Percentiles rank a stretch among this genome's conserved stretches.
Conservation (phyloP, 2,329 filamentous ascomycete genomes). For the Beauveria asiatica region DNA sequence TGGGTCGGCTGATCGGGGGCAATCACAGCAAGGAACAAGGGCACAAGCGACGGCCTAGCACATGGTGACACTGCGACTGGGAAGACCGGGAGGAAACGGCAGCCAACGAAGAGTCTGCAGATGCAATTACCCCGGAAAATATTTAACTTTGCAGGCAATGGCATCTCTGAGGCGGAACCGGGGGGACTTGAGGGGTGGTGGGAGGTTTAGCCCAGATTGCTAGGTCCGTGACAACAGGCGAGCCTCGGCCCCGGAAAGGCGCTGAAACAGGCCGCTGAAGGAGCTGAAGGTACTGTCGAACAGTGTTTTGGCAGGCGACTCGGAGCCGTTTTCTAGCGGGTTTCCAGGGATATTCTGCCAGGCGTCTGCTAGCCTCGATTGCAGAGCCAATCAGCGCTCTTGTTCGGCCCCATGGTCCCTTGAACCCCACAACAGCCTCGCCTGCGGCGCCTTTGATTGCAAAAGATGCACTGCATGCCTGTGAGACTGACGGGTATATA, state of each 20-base stretch:
- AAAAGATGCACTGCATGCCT: not conserved
- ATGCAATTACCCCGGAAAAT: not conserved
- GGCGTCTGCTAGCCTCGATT: not conserved
- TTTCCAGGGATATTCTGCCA: too few species aligned
- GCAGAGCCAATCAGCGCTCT: not conserved
- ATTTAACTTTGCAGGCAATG: not conserved
- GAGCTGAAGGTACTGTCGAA: not conserved
- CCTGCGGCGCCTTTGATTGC: too few species aligned
- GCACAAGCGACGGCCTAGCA: conserved; percentile 9
- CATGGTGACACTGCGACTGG: not conserved
- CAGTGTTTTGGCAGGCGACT: too few species aligned
- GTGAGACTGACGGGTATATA: too few species aligned
- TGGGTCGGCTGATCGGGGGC: conserved; percentile 7
- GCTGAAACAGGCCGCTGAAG: not conserved
- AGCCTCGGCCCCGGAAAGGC: conserved; percentile 7
- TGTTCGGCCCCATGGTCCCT: not conserved
- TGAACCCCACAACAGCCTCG: not conserved
- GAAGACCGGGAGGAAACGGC: not conserved
- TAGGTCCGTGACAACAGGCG: not conserved
- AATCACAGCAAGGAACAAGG: conserved; percentile 11
- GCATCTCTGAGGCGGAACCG: conserved; percentile 2
- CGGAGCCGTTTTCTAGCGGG: too few species aligned
- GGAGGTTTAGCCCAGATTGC: not conserved
- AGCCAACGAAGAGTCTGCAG: not conserved
- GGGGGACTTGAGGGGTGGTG: not conserved